Evolutionary conservation across 495 filamentous ascomycete genomes (phyloP), one percentile per base, ranked within the genome.

Genomic region (Tuber brumale): DNA sequence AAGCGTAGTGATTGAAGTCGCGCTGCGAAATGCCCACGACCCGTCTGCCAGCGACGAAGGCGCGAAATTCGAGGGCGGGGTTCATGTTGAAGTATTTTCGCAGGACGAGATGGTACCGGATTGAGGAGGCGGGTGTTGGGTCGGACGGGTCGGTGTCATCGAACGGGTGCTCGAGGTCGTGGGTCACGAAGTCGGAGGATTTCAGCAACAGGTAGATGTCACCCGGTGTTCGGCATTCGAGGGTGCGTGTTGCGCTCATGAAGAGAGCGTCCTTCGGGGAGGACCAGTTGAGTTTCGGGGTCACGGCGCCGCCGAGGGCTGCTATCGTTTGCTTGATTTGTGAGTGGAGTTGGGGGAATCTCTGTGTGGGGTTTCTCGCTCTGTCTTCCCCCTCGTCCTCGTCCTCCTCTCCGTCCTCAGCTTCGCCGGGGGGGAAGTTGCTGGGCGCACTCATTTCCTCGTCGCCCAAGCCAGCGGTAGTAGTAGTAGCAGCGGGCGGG

Each of bases 231-330:
- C 89, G 89, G 85, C 95, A 99, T 83, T 97, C 93, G 81, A 96
- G 90, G 48, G 91, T 94, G 81, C 98, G 98, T 42, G 92, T 93
- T 1, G 93, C 90, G 21, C 88, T 89, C 85, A 99, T 98, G 90
- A 93, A 97, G n/a, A 92, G 92, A 14, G 95, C 96, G 83, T 99
- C 95, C 84, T 97, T 97, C 0, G 95, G 95, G 6, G 92, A 89
- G 43, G 94, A 97, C 95, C 95, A 99, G 86, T 98, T 97, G 39
- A 99, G 86, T 82, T 99, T 99, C 3, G 96, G 96, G 0, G 90
- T 89, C 0, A 94, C 94, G 45, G 89, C 89, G 75, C 95, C 95
- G 45, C 92, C 93, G 0, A 97, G 88, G 74, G 92, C 89, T 5
- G 87, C 81, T 78, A 99, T 97, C 7, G 89, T 91, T 23, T 86